These are phyloP conservation scores for Scenedesmus sp. DNA, from an alignment of 163 green algal species.

Conservation along the genomic window DNA sequence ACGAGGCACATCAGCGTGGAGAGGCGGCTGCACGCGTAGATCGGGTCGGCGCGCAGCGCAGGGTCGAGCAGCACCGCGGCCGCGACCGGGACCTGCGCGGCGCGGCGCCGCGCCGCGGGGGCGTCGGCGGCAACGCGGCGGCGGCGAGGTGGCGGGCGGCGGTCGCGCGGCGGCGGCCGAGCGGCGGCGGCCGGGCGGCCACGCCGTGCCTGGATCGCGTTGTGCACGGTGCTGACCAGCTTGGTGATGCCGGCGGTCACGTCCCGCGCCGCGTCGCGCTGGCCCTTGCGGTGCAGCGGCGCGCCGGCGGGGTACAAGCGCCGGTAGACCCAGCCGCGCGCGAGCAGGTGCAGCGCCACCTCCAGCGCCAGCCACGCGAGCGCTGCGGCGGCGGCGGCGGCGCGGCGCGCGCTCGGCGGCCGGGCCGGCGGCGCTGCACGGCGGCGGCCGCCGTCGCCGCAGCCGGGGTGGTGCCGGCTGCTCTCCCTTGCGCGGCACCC, in stretches of 20 bases:
- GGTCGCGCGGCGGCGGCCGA: too few species aligned
- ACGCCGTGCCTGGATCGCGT: constrained; percentile 29
- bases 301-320: constrained; percentile 10
- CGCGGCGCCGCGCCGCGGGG: background rate
- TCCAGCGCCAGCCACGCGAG: constrained; percentile 32
- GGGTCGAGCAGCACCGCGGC: constrained; percentile 46
- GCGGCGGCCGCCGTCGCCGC: too few species aligned
- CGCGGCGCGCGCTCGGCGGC: background rate
- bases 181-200: too few species aligned
- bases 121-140: background rate
- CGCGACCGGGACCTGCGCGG: constrained; percentile 48
- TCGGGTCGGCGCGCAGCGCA: constrained; percentile 17
- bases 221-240: constrained; percentile 41
- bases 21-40: constrained; percentile 42
- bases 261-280: background rate
- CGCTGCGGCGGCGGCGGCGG: constrained; percentile 7
- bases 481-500: too few species aligned
- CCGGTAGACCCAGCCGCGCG: background rate
- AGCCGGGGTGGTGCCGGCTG: too few species aligned
- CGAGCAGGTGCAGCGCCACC: background rate
- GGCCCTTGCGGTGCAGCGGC: constrained; percentile 6
- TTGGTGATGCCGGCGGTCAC: constrained; percentile 18
- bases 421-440: background rate
- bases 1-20: constrained; percentile 46
- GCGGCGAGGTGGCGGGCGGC: too few species aligned